Evolutionary conservation across 805 yeast genomes (phyloP).

Genomic region (Nakazawaea laoshanensis): DNA sequence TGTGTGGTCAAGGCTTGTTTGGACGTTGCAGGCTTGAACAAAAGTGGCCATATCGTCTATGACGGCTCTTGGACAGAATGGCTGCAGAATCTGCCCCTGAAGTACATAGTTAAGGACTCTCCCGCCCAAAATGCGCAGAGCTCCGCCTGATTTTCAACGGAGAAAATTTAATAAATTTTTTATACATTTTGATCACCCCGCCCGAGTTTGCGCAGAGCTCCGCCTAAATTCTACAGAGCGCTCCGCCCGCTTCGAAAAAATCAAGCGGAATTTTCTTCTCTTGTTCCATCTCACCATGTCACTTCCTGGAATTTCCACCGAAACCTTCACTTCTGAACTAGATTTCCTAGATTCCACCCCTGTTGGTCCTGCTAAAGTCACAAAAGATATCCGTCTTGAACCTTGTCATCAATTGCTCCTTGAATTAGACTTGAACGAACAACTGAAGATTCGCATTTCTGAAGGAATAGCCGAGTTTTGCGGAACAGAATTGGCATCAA

Average conservation of each 20-base stretch:
- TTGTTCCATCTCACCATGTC: slow-evolving; percentile 1
- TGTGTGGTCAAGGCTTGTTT: slow-evolving; percentile 76
- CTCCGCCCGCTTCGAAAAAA: slow-evolving; percentile 1
- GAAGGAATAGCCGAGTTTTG: slow-evolving; percentile 82
- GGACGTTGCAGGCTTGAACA: slow-evolving; percentile 39
- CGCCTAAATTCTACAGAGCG: too few relatives aligned
- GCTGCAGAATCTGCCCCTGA: slow-evolving; percentile 64
- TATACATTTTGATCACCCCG: too few relatives aligned
- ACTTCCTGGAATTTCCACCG: slow-evolving; percentile 8
- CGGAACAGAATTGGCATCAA: slow-evolving; percentile 85
- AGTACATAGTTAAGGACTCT: slow-evolving; percentile 41
- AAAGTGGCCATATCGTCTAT: slow-evolving; percentile 45
- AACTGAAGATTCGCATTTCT: slow-evolving; percentile 39
- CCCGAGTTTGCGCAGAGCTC: too few relatives aligned
- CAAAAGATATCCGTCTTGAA: background rate
- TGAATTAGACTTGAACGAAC: slow-evolving; percentile 49
- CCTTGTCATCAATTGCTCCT: slow-evolving; percentile 64
- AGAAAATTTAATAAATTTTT: too few relatives aligned
- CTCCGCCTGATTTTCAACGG: too few relatives aligned
- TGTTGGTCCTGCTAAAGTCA: background rate
- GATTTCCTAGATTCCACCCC: slow-evolving; percentile 1
- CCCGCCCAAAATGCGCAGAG: too few relatives aligned
- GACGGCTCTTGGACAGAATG: slow-evolving; percentile 93
- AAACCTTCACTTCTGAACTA: background rate
- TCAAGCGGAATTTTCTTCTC: too few relatives aligned